Base-by-base conservation (phyloP, 169 alveolate genomes). In the Toxoplasma gondii region DNA sequence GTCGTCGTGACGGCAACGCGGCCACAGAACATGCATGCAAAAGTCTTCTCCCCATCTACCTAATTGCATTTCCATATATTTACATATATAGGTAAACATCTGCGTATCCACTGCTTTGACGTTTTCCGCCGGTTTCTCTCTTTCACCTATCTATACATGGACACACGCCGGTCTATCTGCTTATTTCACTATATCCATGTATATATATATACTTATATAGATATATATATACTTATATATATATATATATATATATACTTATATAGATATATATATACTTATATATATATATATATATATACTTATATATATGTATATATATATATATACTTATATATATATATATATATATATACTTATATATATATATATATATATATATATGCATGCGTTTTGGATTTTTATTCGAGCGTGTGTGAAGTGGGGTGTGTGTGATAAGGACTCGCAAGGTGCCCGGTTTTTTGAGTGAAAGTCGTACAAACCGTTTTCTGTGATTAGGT, bases 401-500 rank as follows among this genome's bases (percentile, higher is more conserved):
- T 49, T 49, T 49, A 12, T 12, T 4, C 12, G 58, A n/a, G n/a
- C n/a, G n/a, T n/a, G 58, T 7, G 58, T 12, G 58, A 49, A 49
- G 4, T 4, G 12, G 58, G 4, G 58, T 49, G 58, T 49, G 58
- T 49, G 58, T 12, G 58, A 49, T 49, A 49, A 49, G 58, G 58
- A 49, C 22, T 49, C 58, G 58, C 58, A 49, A 12, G 22, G 58
- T 12, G 58, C 22, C 12, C 58, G 58, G 12, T 7, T 7, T 64
- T 16, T 12, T 16, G 74, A 64, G 34, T 4, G n/a, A 1, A 27
- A n/a, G 10, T 78, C 24, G n/a, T 9, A 17, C 43, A 19, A 1
- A 4, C 44, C 86, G 44, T 41, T 38, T 19, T 17, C 29, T 27
- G 12, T 38, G 43, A 10, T 93, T 86, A 95, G 95, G 80, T 96